Evolutionary conservation across 2,329 filamentous ascomycete species (phyloP).

Genomic region (Xylaria sp.): DNA sequence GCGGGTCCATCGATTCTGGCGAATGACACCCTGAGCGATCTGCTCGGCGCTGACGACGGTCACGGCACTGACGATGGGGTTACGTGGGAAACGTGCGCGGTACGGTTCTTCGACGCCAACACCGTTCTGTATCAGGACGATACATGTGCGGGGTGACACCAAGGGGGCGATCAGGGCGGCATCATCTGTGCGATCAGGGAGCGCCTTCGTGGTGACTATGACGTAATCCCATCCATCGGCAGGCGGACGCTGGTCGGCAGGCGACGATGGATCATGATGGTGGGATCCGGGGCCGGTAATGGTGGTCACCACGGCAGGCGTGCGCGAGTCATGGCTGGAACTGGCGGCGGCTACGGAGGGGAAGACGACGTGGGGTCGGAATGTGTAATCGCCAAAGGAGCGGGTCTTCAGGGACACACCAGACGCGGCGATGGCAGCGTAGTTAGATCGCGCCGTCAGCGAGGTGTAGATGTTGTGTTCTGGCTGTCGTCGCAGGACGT

Average conservation of each 20-base stretch:
- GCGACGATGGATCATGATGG: conserved; percentile 3
- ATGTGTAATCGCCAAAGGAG: conserved; percentile 62
- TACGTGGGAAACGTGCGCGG: conserved; percentile 52
- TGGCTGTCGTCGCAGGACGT: conserved; percentile 35
- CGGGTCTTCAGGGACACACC: conserved; percentile 62
- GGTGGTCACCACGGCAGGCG: conserved; percentile 1
- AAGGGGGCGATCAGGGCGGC: conserved; percentile 56
- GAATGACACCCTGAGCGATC: conserved; percentile 54
- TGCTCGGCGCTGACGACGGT: conserved; percentile 67
- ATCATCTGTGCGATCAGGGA: conserved; percentile 60
- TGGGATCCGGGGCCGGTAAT: conserved; percentile 2
- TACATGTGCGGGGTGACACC: conserved; percentile 48
- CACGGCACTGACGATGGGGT: conserved; percentile 60
- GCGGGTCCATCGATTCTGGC: conserved; percentile 69
- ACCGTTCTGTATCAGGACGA: conserved; percentile 67
- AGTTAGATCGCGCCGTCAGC: conserved; percentile 70
- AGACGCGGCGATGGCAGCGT: conserved; percentile 52
- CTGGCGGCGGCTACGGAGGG: conserved; percentile 54
- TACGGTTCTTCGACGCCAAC: conserved; percentile 66
- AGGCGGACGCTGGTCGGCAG: conserved; percentile 6
- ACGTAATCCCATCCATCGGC: conserved; percentile 55
- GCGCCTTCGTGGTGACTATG: conserved; percentile 64
- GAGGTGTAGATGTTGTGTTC: conserved; percentile 54
- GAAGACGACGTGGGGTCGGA: conserved; percentile 57
- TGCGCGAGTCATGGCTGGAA: conserved; percentile 13